Evolutionary conservation across 805 yeast species (phyloP).

Genomic region (Barnettozyma pratensis): DNA sequence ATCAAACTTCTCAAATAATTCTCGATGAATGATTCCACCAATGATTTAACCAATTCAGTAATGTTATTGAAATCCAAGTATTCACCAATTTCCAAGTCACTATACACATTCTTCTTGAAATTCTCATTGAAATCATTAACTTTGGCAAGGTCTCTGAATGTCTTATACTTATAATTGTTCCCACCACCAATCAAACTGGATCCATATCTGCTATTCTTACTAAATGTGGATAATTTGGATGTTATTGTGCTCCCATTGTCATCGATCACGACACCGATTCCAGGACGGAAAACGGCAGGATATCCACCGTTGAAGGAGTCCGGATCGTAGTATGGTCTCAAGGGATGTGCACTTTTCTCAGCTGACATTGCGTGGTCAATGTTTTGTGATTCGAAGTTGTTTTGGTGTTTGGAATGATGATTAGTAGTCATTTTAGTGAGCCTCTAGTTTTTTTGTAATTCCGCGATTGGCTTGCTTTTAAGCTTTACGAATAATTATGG

Average conservation of each 20-base stretch:
- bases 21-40: conserved; percentile 56
- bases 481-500: not conserved
- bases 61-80: conserved; percentile 57
- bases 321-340: conserved; percentile 71
- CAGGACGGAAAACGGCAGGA: conserved; percentile 54
- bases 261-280: conserved; percentile 52
- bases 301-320: conserved; percentile 62
- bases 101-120: conserved; percentile 23
- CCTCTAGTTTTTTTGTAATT: not conserved
- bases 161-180: conserved; percentile 6
- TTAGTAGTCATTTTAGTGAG: too few species aligned
- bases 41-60: conserved; percentile 48
- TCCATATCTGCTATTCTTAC: conserved; percentile 9
- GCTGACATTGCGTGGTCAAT: not conserved
- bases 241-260: conserved; percentile 35
- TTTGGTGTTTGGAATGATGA: too few species aligned
- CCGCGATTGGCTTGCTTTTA: not conserved
- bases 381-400: too few species aligned
- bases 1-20: conserved; percentile 65
- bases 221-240: conserved; percentile 29
- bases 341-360: conserved; percentile 10
- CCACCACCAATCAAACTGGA: conserved; percentile 1
- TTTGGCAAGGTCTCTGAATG: conserved; percentile 18
- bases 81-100: conserved; percentile 60
- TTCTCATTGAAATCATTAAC: conserved; percentile 21